Conservation (phyloP, 2,329 filamentous ascomycete species). For the Aureobasidium sp. region DNA sequence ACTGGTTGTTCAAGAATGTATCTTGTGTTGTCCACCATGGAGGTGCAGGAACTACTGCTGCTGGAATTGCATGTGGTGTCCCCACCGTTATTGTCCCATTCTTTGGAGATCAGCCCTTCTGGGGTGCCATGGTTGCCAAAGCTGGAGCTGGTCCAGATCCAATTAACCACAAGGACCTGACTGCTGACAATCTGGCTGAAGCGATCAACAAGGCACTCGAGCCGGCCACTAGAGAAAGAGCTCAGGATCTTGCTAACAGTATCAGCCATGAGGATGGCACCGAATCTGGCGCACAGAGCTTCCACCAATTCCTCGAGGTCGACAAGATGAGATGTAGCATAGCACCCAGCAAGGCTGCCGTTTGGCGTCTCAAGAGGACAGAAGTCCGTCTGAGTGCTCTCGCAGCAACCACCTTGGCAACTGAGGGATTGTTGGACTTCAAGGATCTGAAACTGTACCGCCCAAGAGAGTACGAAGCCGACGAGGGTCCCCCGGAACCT, state of each 20-base stretch:
- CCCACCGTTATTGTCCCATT: slow-evolving; percentile 48
- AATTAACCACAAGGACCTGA: slow-evolving; percentile 33
- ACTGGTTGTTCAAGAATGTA: slow-evolving; percentile 51
- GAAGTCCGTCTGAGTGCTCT: slow-evolving; percentile 59
- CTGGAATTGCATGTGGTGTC: slow-evolving; percentile 38
- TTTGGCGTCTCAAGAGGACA: slow-evolving; percentile 62
- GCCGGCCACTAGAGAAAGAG: slow-evolving; percentile 24
- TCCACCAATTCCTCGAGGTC: slow-evolving; percentile 44
- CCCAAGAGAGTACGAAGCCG: slow-evolving; percentile 60
- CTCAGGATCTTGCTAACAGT: slow-evolving; percentile 27
- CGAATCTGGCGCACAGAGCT: slow-evolving; percentile 30
- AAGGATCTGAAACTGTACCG: slow-evolving; percentile 58
- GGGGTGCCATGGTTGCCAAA: slow-evolving; percentile 51
- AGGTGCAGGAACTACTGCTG: slow-evolving; percentile 49
- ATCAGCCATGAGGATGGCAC: slow-evolving; percentile 34
- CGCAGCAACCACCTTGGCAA: slow-evolving; percentile 58
- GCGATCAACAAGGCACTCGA: slow-evolving; percentile 34
- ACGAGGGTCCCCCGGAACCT: slow-evolving; percentile 67
- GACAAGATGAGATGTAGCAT: slow-evolving; percentile 59
- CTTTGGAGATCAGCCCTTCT: slow-evolving; percentile 48
- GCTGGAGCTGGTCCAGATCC: slow-evolving; percentile 26
- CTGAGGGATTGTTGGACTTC: slow-evolving; percentile 54
- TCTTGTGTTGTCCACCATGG: slow-evolving; percentile 50
- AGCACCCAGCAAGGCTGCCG: slow-evolving; percentile 56
- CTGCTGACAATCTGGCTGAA: slow-evolving; percentile 28